Base-by-base conservation (phyloP, 371 early-diverging fungal genomes). In the Mucor velutinosus region DNA sequence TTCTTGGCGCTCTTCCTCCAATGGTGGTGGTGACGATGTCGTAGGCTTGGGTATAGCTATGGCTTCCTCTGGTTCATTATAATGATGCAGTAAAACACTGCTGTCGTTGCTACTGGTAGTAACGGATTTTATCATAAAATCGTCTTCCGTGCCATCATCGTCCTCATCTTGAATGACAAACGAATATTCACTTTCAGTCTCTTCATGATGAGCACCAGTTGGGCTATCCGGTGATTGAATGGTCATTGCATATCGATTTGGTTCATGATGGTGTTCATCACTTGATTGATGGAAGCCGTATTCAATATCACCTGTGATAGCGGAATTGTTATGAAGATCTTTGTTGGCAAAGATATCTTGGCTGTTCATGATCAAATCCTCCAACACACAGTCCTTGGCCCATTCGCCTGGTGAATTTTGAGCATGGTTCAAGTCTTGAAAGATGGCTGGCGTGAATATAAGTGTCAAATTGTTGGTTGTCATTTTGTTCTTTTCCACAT, bases 401-500 rank as follows among this genome's bases (percentile, higher is more conserved):
- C 80, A 80, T 70, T 84, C 84, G 2, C 78, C 79, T 11, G 82
- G 80, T 21, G 80, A 73, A 21, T 62, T 59, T 58, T 76, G 77
- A n/a, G 77, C 76, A 33, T 82, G 81, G 55, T 81, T 86, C 25
- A 85, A 79, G 32, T 87, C 88, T 59, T 87, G 88, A 64, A 87
- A 87, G 19, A 87, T 84, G 29, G 88, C 86, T 0, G 88, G 88
- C 7, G 88, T 84, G 51, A 87, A 87, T 21, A 87, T 82, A 59
- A 87, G 67, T 0, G 83, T 83, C 3, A 87, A 27, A 65, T 87
- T 87, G 19, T 71, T 75, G 11, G 81, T 73, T 0, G 75, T 82
- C 88, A 87, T 87, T 59, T 86, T 87, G 79, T 88, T 88, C 30
- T 83, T 80, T 15, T 86, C 86, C 15, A 84, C 83, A 43, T 71